Evolutionary conservation across 495 filamentous ascomycete species (phyloP).

Genomic region (Bryoglossum gracile): DNA sequence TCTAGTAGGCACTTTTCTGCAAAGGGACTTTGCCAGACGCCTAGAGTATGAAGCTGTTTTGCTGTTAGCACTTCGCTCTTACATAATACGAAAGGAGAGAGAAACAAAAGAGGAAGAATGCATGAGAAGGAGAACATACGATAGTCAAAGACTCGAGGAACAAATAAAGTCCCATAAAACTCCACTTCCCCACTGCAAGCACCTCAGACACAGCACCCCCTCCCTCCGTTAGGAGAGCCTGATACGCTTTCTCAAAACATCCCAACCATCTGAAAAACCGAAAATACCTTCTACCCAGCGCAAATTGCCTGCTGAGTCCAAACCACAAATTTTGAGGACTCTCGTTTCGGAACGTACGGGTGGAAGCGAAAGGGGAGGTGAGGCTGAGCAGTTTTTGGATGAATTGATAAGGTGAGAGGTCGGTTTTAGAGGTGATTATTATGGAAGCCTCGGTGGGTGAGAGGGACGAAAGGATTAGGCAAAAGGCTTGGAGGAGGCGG

Average conservation of each 20-base stretch:
- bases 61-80: too few species aligned
- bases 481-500: slow-evolving; percentile 49
- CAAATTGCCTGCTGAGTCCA: slow-evolving; percentile 12
- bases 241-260: slow-evolving; percentile 43
- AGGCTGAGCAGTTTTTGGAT: too few species aligned
- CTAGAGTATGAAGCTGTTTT: slow-evolving; percentile 45
- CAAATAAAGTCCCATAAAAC: slow-evolving; percentile 42
- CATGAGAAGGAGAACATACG: slow-evolving; percentile 14
- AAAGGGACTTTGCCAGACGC: slow-evolving; percentile 31
- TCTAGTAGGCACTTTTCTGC: slow-evolving; percentile 36
- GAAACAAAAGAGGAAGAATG: not conserved
- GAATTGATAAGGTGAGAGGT: too few species aligned
- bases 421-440: too few species aligned
- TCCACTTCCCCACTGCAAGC: slow-evolving; percentile 32
- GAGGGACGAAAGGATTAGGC: slow-evolving; percentile 41
- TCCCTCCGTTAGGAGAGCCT: not conserved
- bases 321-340: too few species aligned
- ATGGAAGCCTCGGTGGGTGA: too few species aligned
- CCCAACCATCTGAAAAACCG: slow-evolving; percentile 58
- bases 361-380: too few species aligned
- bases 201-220: not conserved
- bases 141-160: slow-evolving; percentile 38
- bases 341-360: too few species aligned
- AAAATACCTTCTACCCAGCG: slow-evolving; percentile 51
- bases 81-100: not conserved